Evolutionary conservation across 2,329 filamentous ascomycete species (phyloP).

Genomic region (Aureobasidium zeae): DNA sequence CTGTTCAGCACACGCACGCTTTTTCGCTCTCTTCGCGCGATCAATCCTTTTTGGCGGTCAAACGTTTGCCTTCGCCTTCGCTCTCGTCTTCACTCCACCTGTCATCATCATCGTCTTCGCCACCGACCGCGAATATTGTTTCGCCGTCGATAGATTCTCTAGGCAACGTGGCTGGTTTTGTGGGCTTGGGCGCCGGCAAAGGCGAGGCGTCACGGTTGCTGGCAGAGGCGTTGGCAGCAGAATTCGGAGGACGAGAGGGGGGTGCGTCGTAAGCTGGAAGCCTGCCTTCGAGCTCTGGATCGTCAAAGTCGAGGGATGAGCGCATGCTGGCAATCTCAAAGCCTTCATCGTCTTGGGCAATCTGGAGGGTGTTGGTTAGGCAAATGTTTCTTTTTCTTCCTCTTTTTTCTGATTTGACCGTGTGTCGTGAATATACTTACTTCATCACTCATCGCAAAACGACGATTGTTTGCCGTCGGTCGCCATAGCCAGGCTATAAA

Average conservation of each 20-base stretch:
- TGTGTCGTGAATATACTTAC: slow-evolving; percentile 36
- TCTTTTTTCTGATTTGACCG: no score
- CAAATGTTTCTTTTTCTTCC: no score
- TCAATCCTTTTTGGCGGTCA: slow-evolving; percentile 38
- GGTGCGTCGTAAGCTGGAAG: slow-evolving; percentile 20
- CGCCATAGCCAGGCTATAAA: slow-evolving; percentile 96
- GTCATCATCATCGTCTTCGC: slow-evolving; percentile 58
- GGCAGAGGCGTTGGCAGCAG: slow-evolving; percentile 3
- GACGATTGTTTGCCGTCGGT: slow-evolving; percentile 89
- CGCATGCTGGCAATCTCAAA: slow-evolving; percentile 94
- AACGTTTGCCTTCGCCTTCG: slow-evolving; percentile 38
- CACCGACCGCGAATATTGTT: slow-evolving; percentile 88
- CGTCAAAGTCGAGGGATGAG: slow-evolving; percentile 59
- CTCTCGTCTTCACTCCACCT: slow-evolving; percentile 66
- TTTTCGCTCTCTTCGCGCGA: no score
- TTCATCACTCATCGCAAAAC: slow-evolving; percentile 98
- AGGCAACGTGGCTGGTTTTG: slow-evolving; percentile 41
- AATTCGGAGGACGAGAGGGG: background rate
- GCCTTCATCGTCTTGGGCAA: slow-evolving; percentile 95
- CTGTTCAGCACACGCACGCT: no score
- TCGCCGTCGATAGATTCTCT: slow-evolving; percentile 70
- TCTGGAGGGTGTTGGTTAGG: slow-evolving; percentile 34
- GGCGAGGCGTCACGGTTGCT: slow-evolving; percentile 35
- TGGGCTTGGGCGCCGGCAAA: slow-evolving; percentile 44
- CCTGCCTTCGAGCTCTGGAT: slow-evolving; percentile 33